Percentiles rank a stretch among this genome's conserved stretches.
Evolutionary conservation across 306 rosid genomes (phyloP).

Genomic region (Castanea crenata): DNA sequence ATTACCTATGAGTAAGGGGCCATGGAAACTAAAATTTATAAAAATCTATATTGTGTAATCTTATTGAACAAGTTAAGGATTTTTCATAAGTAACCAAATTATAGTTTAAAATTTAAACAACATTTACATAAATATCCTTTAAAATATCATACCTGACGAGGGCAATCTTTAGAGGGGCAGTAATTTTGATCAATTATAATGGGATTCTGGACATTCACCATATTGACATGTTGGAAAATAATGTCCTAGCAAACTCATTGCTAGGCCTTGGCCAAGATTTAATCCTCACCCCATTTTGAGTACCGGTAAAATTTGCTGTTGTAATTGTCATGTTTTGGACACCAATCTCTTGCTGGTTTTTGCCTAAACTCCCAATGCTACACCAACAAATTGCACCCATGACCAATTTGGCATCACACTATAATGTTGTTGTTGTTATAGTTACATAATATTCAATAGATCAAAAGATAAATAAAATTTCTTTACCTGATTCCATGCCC

Average conservation of each 20-base stretch:
- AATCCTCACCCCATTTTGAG: slow-evolving; percentile 47
- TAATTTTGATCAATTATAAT: slow-evolving; percentile 56
- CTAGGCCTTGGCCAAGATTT: slow-evolving; percentile 60
- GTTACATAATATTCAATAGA: not conserved
- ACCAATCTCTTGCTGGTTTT: slow-evolving; percentile 33
- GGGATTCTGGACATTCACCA: slow-evolving; percentile 47
- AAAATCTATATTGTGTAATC: not conserved
- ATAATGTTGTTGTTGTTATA: not conserved
- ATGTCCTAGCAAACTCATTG: slow-evolving; percentile 44
- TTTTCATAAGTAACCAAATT: not conserved
- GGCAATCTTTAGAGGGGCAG: slow-evolving; percentile 41
- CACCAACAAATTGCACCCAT: not conserved
- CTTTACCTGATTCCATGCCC: slow-evolving; percentile 67
- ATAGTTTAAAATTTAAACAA: too few relatives aligned
- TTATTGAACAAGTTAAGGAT: not conserved
- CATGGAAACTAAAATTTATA: too few relatives aligned
- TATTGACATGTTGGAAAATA: slow-evolving; percentile 30
- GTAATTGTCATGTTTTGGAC: slow-evolving; percentile 57
- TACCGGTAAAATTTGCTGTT: slow-evolving; percentile 26
- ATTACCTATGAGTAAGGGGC: too few relatives aligned
- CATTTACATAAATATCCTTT: too few relatives aligned
- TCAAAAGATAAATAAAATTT: not conserved
- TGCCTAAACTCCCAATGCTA: slow-evolving; percentile 59
- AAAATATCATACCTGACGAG: slow-evolving; percentile 26
- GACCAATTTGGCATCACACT: not conserved